Conservation (phyloP, 352 stramenopile species). For the Halophytophthora polymorphica region DNA sequence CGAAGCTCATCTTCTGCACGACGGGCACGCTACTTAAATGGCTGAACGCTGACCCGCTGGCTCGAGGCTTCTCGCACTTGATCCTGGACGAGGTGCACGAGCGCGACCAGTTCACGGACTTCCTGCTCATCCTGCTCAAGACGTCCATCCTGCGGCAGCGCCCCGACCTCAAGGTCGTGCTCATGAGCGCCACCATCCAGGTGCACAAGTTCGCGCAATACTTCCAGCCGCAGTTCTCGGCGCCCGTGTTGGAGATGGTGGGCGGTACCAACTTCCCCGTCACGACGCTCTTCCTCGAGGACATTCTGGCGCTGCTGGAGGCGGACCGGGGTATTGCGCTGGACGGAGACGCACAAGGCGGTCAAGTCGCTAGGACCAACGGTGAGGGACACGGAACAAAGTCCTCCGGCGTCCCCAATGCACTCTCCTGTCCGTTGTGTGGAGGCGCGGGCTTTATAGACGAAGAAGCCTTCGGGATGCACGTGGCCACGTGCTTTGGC, state of each 20-base stretch:
- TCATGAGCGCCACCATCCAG: slow-evolving; percentile 97
- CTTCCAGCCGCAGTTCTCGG: slow-evolving; percentile 75
- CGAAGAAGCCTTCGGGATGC: slow-evolving; percentile 85
- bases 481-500: slow-evolving; percentile 82
- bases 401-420: slow-evolving; percentile 10
- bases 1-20: slow-evolving; percentile 97
- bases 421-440: slow-evolving; percentile 84
- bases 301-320: slow-evolving; percentile 55
- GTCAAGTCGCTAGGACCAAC: slow-evolving; percentile 5
- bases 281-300: slow-evolving; percentile 92
- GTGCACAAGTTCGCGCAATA: slow-evolving; percentile 92
- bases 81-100: slow-evolving; percentile 97
- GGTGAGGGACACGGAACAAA: not conserved
- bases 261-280: slow-evolving; percentile 88
- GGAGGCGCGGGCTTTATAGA: slow-evolving; percentile 56
- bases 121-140: slow-evolving; percentile 94
- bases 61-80: slow-evolving; percentile 88
- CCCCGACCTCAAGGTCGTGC: slow-evolving; percentile 87
- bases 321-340: slow-evolving; percentile 27
- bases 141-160: slow-evolving; percentile 79
- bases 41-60: slow-evolving; percentile 71
- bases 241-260: slow-evolving; percentile 74
- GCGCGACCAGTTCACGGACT: slow-evolving; percentile 94
- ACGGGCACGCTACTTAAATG: slow-evolving; percentile 91
- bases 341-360: slow-evolving; percentile 20